Conservation (phyloP, 768 basidiomycete genomes). For the Albatrellus ellisii region DNA sequence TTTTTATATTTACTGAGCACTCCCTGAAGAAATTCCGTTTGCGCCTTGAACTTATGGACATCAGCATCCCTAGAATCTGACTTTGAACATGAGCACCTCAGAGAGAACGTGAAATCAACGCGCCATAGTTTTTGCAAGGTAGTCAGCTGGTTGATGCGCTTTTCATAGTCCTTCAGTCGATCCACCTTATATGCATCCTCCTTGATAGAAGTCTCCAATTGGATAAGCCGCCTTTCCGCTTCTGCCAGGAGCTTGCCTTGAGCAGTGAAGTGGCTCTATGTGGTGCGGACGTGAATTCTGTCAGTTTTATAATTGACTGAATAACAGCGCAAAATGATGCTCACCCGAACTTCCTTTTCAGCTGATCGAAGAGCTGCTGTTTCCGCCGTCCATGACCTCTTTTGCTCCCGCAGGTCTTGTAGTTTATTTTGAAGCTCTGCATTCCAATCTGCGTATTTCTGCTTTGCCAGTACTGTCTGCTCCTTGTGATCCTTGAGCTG, state of each 20-base stretch:
- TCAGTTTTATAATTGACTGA: neutral
- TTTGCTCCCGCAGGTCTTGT: constrained; percentile 64
- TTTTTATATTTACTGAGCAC: constrained; percentile 49
- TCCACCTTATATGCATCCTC: constrained; percentile 75
- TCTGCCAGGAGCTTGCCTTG: constrained; percentile 58
- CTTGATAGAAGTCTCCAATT: constrained; percentile 61
- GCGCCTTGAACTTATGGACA: constrained; percentile 54
- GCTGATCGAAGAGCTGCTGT: constrained; percentile 53
- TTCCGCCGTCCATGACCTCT: constrained; percentile 62
- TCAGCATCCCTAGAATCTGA: constrained; percentile 51
- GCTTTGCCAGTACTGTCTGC: constrained; percentile 59
- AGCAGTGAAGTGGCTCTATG: constrained; percentile 52
- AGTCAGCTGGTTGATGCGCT: constrained; percentile 72
- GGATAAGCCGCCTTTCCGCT: constrained; percentile 57
- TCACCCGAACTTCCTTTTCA: constrained; percentile 58
- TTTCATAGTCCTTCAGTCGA: constrained; percentile 72
- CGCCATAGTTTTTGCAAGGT: constrained; percentile 73
- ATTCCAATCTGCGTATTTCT: constrained; percentile 79
- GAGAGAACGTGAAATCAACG: constrained; percentile 12
- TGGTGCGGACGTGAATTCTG: no score
- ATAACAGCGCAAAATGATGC: constrained; percentile 4
- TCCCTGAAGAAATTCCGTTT: constrained; percentile 40
- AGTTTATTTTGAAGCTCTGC: constrained; percentile 67
- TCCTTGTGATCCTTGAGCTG: constrained; percentile 64
- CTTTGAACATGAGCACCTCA: neutral